Conservation (phyloP, 805 yeast species). For the Ogataea allantospora region DNA sequence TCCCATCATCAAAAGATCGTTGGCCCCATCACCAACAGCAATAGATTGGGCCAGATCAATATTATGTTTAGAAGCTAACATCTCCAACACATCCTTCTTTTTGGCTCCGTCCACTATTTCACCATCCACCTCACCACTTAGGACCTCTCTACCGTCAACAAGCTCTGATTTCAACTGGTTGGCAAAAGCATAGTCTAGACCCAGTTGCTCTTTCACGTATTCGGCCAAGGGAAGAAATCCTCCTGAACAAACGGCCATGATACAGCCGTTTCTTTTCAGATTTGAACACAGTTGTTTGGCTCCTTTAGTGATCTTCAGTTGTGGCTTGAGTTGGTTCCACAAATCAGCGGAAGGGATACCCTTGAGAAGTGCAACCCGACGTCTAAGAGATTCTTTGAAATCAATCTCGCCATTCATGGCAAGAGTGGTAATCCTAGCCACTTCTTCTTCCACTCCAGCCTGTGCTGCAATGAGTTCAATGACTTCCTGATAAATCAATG, state of each 20-base stretch:
- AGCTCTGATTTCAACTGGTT: constrained; percentile 55
- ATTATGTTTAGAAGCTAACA: constrained; percentile 55
- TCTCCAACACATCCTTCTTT: constrained; percentile 70
- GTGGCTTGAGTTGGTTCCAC: constrained; percentile 74
- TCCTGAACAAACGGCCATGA: constrained; percentile 87
- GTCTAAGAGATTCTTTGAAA: constrained; percentile 73
- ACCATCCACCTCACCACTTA: constrained; percentile 79
- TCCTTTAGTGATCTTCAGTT: constrained; percentile 80
- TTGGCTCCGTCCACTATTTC: constrained; percentile 81
- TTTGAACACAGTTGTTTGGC: constrained; percentile 67
- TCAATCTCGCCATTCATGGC: constrained; percentile 98
- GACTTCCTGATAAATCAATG: constrained; percentile 93
- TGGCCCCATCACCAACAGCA: constrained; percentile 97
- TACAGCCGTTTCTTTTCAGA: constrained; percentile 59
- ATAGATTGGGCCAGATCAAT: constrained; percentile 55
- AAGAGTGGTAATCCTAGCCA: constrained; percentile 81
- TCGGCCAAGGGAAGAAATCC: constrained; percentile 90
- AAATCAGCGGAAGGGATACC: constrained; percentile 73
- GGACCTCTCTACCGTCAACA: constrained; percentile 41
- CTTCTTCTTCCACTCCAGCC: constrained; percentile 86
- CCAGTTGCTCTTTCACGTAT: constrained; percentile 62
- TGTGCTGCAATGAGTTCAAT: constrained; percentile 93
- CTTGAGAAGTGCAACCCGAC: constrained; percentile 74
- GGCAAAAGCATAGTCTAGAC: constrained; percentile 86
- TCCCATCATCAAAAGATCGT: constrained; percentile 90